Evolutionary conservation across 176 grass and related monocot species (phyloP).

Genomic region (Rhynchospora tenuis): DNA sequence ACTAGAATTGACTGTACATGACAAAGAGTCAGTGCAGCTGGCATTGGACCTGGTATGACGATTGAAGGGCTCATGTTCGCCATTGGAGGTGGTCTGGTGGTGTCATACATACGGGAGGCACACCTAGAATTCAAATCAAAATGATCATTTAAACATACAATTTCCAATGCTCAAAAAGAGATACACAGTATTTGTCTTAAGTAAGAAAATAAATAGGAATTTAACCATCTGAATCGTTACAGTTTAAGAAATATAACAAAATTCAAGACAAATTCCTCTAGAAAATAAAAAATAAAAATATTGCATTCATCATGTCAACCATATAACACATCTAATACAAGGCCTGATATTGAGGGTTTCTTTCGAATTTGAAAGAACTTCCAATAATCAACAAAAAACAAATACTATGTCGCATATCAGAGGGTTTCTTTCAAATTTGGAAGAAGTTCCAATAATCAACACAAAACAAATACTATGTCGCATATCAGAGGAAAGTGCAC

Average conservation of each 20-base stretch:
- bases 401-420: neutral
- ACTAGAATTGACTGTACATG: slow-evolving; percentile 2
- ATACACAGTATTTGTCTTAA: neutral
- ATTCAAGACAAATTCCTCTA: neutral
- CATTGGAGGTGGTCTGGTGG: neutral
- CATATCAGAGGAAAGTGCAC: too few species aligned
- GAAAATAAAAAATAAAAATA: too few species aligned
- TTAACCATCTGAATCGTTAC: neutral
- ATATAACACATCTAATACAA: neutral
- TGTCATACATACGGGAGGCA: slow-evolving; percentile 9
- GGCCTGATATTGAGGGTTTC: too few species aligned
- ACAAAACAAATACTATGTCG: neutral
- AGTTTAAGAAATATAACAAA: neutral
- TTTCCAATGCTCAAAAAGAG: neutral
- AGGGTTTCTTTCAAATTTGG: neutral
- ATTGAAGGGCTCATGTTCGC: neutral
- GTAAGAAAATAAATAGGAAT: neutral
- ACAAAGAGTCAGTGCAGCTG: neutral
- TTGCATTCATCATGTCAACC: neutral
- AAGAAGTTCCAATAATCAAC: neutral
- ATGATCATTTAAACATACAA: slow-evolving; percentile 5
- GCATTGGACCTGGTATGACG: slow-evolving; percentile 13
- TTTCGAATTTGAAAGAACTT: neutral
- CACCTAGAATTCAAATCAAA: slow-evolving; percentile 2
- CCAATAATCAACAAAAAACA: neutral